phyloP scores from a whole-genome alignment of 441 rosid species.

The Adansonia madagascariensis region DNA sequence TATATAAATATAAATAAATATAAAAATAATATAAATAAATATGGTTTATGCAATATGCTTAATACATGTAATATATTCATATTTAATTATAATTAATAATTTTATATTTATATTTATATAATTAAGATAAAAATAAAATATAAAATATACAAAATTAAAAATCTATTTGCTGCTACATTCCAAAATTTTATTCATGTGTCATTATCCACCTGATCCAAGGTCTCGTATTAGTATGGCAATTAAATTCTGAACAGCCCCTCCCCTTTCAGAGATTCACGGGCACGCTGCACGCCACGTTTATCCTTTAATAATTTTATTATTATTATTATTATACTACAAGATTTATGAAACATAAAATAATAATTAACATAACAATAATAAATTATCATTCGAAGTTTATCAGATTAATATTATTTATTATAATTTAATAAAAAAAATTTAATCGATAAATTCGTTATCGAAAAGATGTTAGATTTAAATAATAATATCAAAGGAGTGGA shows the following conservation, averaged over 20 bases:
- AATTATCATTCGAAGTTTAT: not conserved
- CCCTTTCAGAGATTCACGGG: conserved; percentile 2
- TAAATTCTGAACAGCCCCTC: not conserved
- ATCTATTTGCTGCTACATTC: too few species aligned
- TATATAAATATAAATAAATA: too few species aligned
- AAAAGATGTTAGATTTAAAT: not conserved
- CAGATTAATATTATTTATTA: too few species aligned
- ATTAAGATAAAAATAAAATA: too few species aligned
- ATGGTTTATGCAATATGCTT: too few species aligned
- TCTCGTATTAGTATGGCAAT: not conserved
- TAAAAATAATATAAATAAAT: too few species aligned
- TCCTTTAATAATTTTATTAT: not conserved
- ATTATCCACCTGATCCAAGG: not conserved
- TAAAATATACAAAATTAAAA: too few species aligned
- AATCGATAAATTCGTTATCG: not conserved
- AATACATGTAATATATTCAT: too few species aligned
- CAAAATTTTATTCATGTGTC: not conserved
- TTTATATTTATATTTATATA: too few species aligned
- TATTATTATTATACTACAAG: not conserved
- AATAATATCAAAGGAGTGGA: not conserved
- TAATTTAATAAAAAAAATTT: not conserved
- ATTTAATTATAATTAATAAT: too few species aligned
- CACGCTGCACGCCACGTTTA: conserved; percentile 19
- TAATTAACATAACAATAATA: not conserved
- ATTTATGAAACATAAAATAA: not conserved